A percentile compares a stretch with the other conserved stretches of the same genome.
phyloP scores from a whole-genome alignment of 495 filamentous ascomycete species.

The Neurospora cerealis region DNA sequence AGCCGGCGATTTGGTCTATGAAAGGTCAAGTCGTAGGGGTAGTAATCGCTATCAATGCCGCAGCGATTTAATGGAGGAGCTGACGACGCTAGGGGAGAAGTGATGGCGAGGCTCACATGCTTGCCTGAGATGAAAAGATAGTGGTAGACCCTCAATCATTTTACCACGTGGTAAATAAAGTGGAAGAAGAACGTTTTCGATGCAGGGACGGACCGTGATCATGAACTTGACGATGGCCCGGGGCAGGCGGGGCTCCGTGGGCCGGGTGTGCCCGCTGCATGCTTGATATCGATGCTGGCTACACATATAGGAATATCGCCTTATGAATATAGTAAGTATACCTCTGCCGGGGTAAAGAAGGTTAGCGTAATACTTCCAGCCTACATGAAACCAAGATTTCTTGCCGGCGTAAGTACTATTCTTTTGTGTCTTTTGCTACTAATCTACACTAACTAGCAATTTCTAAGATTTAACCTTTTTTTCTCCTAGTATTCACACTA shows the following conservation, averaged over 20 bases:
- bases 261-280: neutral
- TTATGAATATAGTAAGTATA: neutral
- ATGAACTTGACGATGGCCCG: neutral
- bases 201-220: neutral
- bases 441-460: too few relatives aligned
- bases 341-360: too few relatives aligned
- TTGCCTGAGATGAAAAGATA: neutral
- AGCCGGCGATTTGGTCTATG: neutral
- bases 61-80: neutral
- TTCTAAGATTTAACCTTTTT: too few relatives aligned
- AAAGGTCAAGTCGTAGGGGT: neutral
- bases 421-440: too few relatives aligned
- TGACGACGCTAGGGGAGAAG: neutral
- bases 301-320: neutral
- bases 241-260: neutral
- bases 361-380: too few relatives aligned
- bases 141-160: neutral
- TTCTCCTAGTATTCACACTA: too few relatives aligned
- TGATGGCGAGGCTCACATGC: neutral
- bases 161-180: neutral
- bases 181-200: neutral
- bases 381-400: too few relatives aligned
- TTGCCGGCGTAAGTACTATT: too few relatives aligned
- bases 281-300: neutral
- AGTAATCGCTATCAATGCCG: neutral